Evolutionary conservation across 345 rosid genomes (phyloP).

Genomic region (Gossypium stocksii): DNA sequence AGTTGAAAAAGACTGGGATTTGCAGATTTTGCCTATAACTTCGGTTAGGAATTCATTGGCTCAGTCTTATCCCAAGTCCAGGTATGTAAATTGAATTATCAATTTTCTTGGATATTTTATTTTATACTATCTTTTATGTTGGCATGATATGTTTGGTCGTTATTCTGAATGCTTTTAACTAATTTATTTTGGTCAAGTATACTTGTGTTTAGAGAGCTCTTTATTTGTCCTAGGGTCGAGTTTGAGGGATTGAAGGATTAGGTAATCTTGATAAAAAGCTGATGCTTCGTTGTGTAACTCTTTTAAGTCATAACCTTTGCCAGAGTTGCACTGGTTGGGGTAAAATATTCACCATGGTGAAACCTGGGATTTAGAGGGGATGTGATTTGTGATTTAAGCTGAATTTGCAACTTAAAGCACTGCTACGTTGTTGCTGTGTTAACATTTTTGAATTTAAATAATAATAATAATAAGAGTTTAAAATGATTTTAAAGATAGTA

Average conservation of each 20-base stretch:
- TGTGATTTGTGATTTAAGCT: constrained; percentile 1
- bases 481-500: no score
- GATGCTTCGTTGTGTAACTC: not conserved
- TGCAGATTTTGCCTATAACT: constrained; percentile 72
- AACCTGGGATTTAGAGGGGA: not conserved
- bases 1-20: constrained; percentile 73
- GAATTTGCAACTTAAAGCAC: no score
- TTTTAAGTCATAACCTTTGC: not conserved
- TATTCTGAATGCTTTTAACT: not conserved
- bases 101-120: not conserved
- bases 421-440: no score
- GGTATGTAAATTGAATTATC: constrained; percentile 31
- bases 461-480: no score
- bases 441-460: no score
- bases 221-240: not conserved
- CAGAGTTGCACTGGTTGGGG: constrained; percentile 4
- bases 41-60: constrained; percentile 41
- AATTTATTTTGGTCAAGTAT: not conserved
- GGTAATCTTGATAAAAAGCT: not conserved
- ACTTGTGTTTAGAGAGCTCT: not conserved
- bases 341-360: no score
- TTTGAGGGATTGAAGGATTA: no score
- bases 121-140: not conserved
- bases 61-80: constrained; percentile 58
- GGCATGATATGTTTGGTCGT: not conserved